phyloP scores from a whole-genome alignment of 140 eudicot species.

The Anethum foeniculum region DNA sequence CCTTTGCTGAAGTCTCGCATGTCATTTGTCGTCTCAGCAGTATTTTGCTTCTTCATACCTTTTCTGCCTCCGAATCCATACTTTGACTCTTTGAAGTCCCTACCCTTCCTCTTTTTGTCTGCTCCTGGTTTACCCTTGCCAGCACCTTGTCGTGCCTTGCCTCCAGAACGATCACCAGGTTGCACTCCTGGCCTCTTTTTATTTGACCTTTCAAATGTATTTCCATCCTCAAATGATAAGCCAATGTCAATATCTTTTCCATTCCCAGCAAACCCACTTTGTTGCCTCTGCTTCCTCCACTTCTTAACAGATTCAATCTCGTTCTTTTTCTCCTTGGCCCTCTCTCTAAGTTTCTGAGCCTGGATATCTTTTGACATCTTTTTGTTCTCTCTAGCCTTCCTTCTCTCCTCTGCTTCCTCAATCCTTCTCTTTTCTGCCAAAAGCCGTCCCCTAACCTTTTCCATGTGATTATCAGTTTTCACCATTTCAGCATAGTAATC shows the following conservation, averaged over 20 bases:
- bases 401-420: conserved; percentile 88
- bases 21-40: conserved; percentile 71
- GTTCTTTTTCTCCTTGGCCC: conserved; percentile 65
- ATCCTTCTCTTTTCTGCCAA: conserved; percentile 56
- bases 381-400: conserved; percentile 66
- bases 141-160: conserved; percentile 43
- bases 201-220: conserved; percentile 41
- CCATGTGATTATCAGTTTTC: conserved; percentile 82
- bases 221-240: conserved; percentile 57
- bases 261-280: conserved; percentile 59
- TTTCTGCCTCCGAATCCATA: conserved; percentile 92
- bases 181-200: conserved; percentile 54
- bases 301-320: conserved; percentile 88
- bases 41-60: conserved; percentile 90
- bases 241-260: conserved; percentile 49
- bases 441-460: conserved; percentile 67
- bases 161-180: conserved; percentile 85
- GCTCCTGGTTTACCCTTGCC: conserved; percentile 57
- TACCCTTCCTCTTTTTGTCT: conserved; percentile 42
- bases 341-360: conserved; percentile 56
- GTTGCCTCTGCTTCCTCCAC: conserved; percentile 89
- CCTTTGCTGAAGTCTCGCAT: conserved; percentile 50
- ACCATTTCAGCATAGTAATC: conserved; percentile 96
- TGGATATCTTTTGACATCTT: conserved; percentile 82
- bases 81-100: conserved; percentile 59